These are phyloP conservation scores for Macrocybe gigantea DNA, from an alignment of 768 basidiomycete species.

Conservation along the genomic window DNA sequence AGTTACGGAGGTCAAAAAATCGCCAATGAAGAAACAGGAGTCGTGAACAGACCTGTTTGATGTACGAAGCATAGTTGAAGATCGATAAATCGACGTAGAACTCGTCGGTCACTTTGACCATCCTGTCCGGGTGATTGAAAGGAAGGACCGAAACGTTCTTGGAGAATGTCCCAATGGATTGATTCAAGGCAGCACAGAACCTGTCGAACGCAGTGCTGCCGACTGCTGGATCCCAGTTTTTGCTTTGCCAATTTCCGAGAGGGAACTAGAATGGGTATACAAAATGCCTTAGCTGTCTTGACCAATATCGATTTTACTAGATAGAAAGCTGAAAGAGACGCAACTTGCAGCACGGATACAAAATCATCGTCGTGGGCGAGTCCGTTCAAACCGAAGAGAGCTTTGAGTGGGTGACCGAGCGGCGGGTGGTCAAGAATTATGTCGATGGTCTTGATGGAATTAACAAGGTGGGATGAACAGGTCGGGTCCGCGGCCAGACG, in stretches of 20 bases:
- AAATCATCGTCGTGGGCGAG: conserved; percentile 77
- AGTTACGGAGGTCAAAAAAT: background rate
- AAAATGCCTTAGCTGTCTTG: background rate
- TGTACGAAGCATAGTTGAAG: conserved; percentile 71
- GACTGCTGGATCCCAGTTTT: conserved; percentile 80
- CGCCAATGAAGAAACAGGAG: background rate
- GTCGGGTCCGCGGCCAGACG: conserved; percentile 58
- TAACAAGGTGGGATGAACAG: conserved; percentile 55
- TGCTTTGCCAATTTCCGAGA: conserved; percentile 72
- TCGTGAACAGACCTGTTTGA: conserved; percentile 49
- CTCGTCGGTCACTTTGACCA: conserved; percentile 39
- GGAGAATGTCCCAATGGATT: conserved; percentile 28
- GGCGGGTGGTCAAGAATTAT: conserved; percentile 42
- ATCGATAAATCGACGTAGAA: conserved; percentile 53
- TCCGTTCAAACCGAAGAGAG: conserved; percentile 66
- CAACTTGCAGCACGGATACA: conserved; percentile 57
- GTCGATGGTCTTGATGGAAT: conserved; percentile 58
- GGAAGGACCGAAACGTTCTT: conserved; percentile 31
- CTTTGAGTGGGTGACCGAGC: conserved; percentile 53
- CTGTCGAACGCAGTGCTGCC: conserved; percentile 57
- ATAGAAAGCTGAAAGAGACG: conserved; percentile 2
- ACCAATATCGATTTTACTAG: conserved; percentile 13
- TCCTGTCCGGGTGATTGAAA: conserved; percentile 42
- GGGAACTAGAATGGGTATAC: conserved; percentile 35
- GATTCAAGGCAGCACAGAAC: conserved; percentile 57